Percentiles rank a stretch among this genome's conserved stretches.
Conservation (phyloP, 306 rosid species). For the Corylus americana region DNA sequence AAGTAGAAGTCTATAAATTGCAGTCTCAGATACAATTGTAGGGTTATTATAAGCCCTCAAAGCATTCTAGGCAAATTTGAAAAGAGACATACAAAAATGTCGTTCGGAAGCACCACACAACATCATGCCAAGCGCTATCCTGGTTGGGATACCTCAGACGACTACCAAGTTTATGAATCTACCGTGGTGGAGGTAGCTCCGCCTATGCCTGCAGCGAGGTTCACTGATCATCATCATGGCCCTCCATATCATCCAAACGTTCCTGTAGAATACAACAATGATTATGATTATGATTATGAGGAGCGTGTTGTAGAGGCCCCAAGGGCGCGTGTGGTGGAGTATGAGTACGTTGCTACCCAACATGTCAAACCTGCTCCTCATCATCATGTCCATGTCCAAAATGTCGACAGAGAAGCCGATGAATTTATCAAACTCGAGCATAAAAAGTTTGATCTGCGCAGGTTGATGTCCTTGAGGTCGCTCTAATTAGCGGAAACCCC, state of each 20-base stretch:
- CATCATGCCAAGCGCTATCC: conserved; percentile 4
- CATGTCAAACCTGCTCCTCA: conserved; percentile 3
- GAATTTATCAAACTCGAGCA: conserved; percentile 64
- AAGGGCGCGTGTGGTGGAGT: not conserved
- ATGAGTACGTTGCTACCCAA: not conserved
- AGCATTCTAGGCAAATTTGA: not conserved
- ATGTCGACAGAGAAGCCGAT: conserved; percentile 53
- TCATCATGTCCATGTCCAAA: not conserved
- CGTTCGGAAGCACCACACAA: not conserved
- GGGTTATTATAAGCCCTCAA: not conserved
- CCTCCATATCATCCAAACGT: not conserved
- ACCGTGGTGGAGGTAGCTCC: not conserved
- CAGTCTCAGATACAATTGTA: no score
- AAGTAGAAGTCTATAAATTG: not conserved
- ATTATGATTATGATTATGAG: conserved; percentile 14
- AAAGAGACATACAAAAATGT: conserved; percentile 15
- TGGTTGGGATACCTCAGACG: conserved; percentile 12
- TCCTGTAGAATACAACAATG: conserved; percentile 23
- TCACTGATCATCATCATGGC: not conserved
- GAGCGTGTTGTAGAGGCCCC: conserved; percentile 12
- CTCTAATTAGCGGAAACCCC: no score
- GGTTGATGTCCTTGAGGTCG: conserved; percentile 25
- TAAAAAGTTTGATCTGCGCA: conserved; percentile 33
- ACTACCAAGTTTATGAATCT: conserved; percentile 13
- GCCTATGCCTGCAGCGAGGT: conserved; percentile 19